A percentile compares a stretch with the other conserved stretches of the same genome.
Conservation (phyloP, 768 basidiomycete genomes). For the Tulasnella sp. region DNA sequence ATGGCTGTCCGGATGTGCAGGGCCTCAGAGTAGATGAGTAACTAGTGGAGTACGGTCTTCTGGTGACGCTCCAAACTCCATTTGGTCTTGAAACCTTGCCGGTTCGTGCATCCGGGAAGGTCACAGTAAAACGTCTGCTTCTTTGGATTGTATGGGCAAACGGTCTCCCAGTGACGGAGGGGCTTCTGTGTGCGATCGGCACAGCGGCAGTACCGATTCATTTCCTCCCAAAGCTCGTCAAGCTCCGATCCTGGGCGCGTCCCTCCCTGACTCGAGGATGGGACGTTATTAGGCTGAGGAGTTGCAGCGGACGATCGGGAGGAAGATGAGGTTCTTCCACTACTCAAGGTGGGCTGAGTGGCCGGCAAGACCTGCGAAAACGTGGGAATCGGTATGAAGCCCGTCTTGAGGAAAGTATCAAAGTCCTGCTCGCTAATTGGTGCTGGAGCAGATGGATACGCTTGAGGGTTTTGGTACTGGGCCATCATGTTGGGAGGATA, state of each 20-base stretch:
- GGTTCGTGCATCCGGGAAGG: not conserved
- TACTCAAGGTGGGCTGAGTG: not conserved
- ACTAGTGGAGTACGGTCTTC: not conserved
- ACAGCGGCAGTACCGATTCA: slow-evolving; percentile 8
- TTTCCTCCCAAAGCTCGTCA: slow-evolving; percentile 4
- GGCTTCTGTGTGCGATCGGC: not conserved
- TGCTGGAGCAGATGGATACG: not conserved
- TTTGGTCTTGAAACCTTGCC: not conserved
- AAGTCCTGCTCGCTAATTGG: not conserved
- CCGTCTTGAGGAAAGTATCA: not conserved
- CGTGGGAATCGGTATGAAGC: not conserved
- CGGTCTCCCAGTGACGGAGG: slow-evolving; percentile 13
- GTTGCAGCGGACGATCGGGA: not conserved
- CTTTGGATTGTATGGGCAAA: not conserved
- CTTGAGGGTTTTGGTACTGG: not conserved
- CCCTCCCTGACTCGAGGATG: not conserved
- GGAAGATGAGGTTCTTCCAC: not conserved
- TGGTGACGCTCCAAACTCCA: slow-evolving; percentile 12
- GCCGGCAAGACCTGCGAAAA: not conserved
- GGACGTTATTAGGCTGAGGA: not conserved
- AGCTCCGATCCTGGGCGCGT: not conserved
- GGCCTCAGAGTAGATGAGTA: not conserved
- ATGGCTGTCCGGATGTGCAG: too few species aligned
- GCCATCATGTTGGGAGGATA: not conserved
- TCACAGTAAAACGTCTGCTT: not conserved